Conservation (phyloP, 1,284 basidiomycete genomes). For the Ganoderma lucidum region DNA sequence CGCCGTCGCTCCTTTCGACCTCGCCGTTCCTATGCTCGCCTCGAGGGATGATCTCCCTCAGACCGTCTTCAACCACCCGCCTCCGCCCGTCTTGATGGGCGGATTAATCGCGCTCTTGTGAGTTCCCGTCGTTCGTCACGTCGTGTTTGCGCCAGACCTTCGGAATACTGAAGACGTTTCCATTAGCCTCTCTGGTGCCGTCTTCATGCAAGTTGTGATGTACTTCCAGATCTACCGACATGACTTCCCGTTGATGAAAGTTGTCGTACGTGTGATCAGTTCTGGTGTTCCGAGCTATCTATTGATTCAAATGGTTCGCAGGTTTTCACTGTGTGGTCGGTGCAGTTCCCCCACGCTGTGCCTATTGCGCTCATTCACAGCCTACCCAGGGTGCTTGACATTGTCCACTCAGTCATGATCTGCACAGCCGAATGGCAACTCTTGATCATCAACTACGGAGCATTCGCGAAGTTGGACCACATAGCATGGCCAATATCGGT, state of each 20-base stretch:
- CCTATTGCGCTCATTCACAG: not conserved
- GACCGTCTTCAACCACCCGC: conserved; percentile 24
- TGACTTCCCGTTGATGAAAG: conserved; percentile 18
- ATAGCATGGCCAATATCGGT: conserved; percentile 32
- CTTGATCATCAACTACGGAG: conserved; percentile 25
- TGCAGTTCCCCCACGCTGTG: not conserved
- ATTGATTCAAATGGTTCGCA: conserved; percentile 2
- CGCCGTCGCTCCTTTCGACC: not conserved
- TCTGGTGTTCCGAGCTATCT: not conserved
- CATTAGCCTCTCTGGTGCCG: conserved; percentile 29
- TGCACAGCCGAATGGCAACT: conserved; percentile 29
- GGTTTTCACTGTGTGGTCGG: conserved; percentile 27
- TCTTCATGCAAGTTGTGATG: conserved; percentile 30
- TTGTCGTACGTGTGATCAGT: conserved; percentile 14
- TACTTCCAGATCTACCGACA: conserved; percentile 27
- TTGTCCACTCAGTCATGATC: conserved; percentile 24
- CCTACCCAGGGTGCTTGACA: conserved; percentile 22
- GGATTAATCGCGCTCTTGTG: conserved; percentile 29
- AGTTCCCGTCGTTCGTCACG: not conserved
- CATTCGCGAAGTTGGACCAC: conserved; percentile 18
- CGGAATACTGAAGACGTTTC: not conserved
- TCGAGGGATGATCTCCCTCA: conserved; percentile 1
- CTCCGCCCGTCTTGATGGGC: conserved; percentile 29
- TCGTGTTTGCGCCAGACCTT: not conserved
- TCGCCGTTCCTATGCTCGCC: not conserved